Evolutionary conservation across 139 green algal genomes (phyloP).

Genomic region (Micractinium sp.): DNA sequence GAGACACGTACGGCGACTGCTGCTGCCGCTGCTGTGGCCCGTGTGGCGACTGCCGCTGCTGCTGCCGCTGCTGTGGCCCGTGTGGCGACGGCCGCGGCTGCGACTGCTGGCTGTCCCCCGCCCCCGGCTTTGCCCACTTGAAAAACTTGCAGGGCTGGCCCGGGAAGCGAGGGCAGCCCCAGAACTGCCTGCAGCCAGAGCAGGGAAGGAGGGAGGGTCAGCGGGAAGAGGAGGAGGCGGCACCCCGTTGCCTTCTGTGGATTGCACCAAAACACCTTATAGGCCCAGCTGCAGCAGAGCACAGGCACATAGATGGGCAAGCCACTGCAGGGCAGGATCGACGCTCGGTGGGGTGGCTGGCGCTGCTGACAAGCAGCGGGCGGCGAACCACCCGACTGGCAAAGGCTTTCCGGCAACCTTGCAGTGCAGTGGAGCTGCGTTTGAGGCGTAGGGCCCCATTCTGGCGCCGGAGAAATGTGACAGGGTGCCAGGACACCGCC

Average conservation of each 20-base stretch:
- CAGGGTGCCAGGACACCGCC: not conserved
- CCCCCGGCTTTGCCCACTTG: not conserved
- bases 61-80: not conserved
- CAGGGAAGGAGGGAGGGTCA: not conserved
- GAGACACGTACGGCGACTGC: not conserved
- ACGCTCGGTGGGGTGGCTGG: no score
- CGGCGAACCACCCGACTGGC: no score
- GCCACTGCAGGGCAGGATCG: no score
- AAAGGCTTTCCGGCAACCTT: no score
- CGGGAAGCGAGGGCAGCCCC: conserved; percentile 4
- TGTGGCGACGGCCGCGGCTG: not conserved
- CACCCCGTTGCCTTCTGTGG: no score
- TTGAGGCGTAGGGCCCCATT: not conserved
- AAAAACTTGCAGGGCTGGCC: not conserved
- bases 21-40: not conserved
- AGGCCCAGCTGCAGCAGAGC: no score
- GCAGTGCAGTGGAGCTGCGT: not conserved
- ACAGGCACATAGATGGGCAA: no score
- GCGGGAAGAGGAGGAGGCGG: not conserved
- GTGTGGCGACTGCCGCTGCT: not conserved
- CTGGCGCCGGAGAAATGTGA: not conserved
- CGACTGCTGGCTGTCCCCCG: not conserved
- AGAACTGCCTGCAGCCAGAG: not conserved
- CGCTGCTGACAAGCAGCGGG: no score
- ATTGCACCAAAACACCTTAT: no score